Evolutionary conservation across 352 stramenopile species (phyloP).

Genomic region (Phytopythium boreale): DNA sequence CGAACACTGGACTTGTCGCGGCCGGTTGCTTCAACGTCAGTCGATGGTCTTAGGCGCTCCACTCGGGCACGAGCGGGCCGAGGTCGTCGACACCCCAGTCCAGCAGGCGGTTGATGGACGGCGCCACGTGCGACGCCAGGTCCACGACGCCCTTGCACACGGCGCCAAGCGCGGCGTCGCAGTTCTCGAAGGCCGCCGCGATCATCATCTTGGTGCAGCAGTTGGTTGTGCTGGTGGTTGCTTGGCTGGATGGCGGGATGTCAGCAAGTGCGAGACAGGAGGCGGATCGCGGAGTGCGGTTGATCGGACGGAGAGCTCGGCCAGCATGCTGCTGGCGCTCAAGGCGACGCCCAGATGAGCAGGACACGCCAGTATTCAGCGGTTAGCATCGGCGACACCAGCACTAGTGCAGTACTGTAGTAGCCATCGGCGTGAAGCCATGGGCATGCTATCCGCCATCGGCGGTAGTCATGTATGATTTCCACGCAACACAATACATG

Average conservation of each 20-base stretch:
- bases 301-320: too few relatives aligned
- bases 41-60: constrained; percentile 4
- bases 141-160: constrained; percentile 8
- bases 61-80: constrained; percentile 16
- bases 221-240: neutral
- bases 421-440: too few relatives aligned
- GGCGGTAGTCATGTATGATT: too few relatives aligned
- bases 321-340: too few relatives aligned
- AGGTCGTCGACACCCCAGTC: constrained; percentile 12
- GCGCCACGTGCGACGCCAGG: constrained; percentile 1
- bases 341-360: too few relatives aligned
- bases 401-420: too few relatives aligned
- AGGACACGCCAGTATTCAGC: too few relatives aligned
- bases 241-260: neutral
- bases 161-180: constrained; percentile 9
- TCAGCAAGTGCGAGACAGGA: neutral
- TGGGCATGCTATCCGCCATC: too few relatives aligned
- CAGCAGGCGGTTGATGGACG: constrained; percentile 6
- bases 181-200: constrained; percentile 4
- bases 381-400: too few relatives aligned
- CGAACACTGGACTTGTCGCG: neutral
- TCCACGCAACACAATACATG: too few relatives aligned
- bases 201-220: neutral
- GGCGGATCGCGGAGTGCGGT: too few relatives aligned
- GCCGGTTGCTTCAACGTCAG: neutral